Percentiles rank a stretch among this genome's conserved stretches.
Evolutionary conservation across 768 basidiomycete species (phyloP).

Genomic region (Lactifluus pinguis): DNA sequence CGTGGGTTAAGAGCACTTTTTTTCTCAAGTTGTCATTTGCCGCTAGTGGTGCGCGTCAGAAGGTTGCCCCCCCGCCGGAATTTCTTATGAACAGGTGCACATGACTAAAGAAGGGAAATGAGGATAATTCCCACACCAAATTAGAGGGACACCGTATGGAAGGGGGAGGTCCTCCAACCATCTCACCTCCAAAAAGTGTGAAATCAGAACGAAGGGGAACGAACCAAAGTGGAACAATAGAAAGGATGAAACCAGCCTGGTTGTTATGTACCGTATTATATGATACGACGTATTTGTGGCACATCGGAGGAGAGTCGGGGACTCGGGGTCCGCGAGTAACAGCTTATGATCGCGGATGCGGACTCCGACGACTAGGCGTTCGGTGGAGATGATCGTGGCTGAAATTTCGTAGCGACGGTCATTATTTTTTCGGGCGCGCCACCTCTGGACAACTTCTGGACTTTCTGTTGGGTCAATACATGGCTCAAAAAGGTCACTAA

Average conservation of each 20-base stretch:
- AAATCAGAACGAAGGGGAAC: neutral
- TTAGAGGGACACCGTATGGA: slow-evolving; percentile 4
- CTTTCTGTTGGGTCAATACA: neutral
- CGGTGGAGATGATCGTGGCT: neutral
- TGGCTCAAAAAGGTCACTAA: neutral
- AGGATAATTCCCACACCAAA: slow-evolving; percentile 8
- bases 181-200: neutral
- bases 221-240: neutral
- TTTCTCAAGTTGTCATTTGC: slow-evolving; percentile 4
- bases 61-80: neutral
- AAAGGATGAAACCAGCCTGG: neutral
- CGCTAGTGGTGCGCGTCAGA: slow-evolving; percentile 14
- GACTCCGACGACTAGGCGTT: neutral
- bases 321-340: too few relatives aligned
- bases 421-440: neutral
- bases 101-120: slow-evolving; percentile 4
- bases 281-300: neutral
- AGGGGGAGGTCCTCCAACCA: neutral
- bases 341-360: neutral
- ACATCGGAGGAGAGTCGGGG: neutral
- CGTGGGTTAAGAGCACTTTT: slow-evolving; percentile 17
- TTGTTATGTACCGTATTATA: neutral
- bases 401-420: slow-evolving; percentile 4
- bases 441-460: neutral
- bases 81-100: slow-evolving; percentile 5